Base-by-base conservation (phyloP, 768 basidiomycete genomes). In the Candolleomyces efflorescens region DNA sequence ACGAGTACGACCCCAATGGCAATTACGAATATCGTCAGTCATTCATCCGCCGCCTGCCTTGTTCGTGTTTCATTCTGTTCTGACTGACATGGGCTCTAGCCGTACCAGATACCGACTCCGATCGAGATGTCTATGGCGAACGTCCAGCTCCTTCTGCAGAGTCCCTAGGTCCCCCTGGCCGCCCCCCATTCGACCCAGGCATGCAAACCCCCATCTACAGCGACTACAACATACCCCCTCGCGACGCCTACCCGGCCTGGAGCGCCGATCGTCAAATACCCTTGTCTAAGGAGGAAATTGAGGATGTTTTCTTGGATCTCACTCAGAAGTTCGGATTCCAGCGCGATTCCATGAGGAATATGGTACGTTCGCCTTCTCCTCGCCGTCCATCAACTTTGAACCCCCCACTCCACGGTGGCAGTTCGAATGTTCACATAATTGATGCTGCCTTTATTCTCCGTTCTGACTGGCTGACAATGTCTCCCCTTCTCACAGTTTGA, bases 301-400 rank as follows among this genome's bases (percentile, higher is more conserved):
- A 98, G 71, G 97, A 99, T 69, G 92, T 99, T 51, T 92, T 98
- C 69, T 83, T 98, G 52, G 97, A 98, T 77, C 81, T 99, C 36
- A 89, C 94, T 24, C 94, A 98, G 80, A 99, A 98, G 74, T 99
- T 98, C 74, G 97, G 97, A 60, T 99, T 99, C 69, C 97, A 95
- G 76, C 80, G 87, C 57, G 94, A 95, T 70, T 91, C 89, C 15
- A 94, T 93, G 92, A 81, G 93, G 60, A 98, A 93, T 80, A 97
- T 92, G 91, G 91, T 93, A 63, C 60, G 74, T 65, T 27, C 20
- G 39, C 46, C 43, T 27, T 13, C 49, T 26, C 53, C 50, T 18
- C 54, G 23, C 43, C 37, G 0, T 13, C 59, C 12, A 24, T 59
- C 49, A 37, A 53, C 44, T 32, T 41, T 17, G 9, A 13, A 49